Percentiles rank a stretch among this genome's conserved stretches.
Conservation (phyloP, 108 stramenopile species). For the Asterionellopsis glacialis region DNA sequence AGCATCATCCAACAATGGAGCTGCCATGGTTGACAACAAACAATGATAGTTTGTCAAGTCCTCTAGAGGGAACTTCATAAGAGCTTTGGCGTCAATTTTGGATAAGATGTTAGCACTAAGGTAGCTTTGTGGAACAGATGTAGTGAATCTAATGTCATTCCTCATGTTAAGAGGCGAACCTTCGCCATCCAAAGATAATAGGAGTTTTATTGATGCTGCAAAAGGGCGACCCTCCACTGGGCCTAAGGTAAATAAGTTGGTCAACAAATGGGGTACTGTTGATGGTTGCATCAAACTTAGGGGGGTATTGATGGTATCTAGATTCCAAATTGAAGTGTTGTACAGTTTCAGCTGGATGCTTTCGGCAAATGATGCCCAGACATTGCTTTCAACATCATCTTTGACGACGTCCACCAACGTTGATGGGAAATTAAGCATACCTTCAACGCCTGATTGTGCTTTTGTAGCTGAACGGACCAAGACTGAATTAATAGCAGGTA, state of each 20-base stretch:
- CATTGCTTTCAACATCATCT: not conserved
- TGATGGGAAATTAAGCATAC: constrained; percentile 14
- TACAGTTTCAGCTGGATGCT: not conserved
- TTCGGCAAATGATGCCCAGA: not conserved
- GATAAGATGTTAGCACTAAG: constrained; percentile 31
- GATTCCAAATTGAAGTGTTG: not conserved
- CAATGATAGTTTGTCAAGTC: constrained; percentile 55
- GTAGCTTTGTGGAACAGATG: not conserved
- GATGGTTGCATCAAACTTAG: not conserved
- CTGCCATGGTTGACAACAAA: constrained; percentile 47
- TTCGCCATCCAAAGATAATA: constrained; percentile 41
- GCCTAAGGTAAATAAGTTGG: constrained; percentile 1
- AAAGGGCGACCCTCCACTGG: constrained; percentile 2
- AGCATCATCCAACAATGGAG: constrained; percentile 30
- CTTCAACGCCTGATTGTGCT: constrained; percentile 17
- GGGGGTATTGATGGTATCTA: constrained; percentile 1
- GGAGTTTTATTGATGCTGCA: not conserved
- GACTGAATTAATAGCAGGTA: constrained; percentile 21
- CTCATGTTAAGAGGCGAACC: constrained; percentile 33
- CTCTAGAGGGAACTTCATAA: constrained; percentile 52
- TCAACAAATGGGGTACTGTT: not conserved
- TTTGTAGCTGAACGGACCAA: constrained; percentile 14
- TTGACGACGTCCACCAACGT: not conserved
- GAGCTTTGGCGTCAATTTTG: constrained; percentile 28
- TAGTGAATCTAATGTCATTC: constrained; percentile 3